Evolutionary conservation across 116 monocot species (phyloP), one percentile per base, ranked within the genome.

Genomic region (Iris pallida): DNA sequence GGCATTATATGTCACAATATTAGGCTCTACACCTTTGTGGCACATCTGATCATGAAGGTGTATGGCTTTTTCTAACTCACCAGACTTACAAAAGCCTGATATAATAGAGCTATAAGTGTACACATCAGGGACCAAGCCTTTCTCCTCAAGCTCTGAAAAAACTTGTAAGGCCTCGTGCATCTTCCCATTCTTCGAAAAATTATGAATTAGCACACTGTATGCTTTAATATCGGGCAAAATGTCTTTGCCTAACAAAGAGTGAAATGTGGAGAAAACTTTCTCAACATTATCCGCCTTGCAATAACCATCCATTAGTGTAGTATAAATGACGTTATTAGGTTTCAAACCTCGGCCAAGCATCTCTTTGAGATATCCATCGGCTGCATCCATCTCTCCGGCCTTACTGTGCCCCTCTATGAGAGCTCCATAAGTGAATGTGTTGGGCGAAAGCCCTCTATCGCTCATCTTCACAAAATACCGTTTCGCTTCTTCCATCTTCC

Each of bases 91-190:
- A 57, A 95, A 81, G 47, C 88, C 83, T 64, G 71, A 76, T 30
- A 95, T 88, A 51, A 90, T 56, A 67, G 85, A 83, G 60, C 76
- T 82, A 54, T 91, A 91, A 45, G 76, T 90, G 61, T 83, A 71
- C 12, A 78, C 68, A 73, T 91, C 91, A 46, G 95, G 86, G 78
- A 66, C 8, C 60, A 86, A 69, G 48, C 84, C 86, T 63, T 82
- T 82, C 44, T 76, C 80, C 58, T 78, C 57, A 53, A 95, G 80
- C 52, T 80, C 84, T 18, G 69, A 73, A 61, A 95, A 78, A 19
- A 78, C 72, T 69, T 78, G 47, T 60, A 91, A 68, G 44, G 91
- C 91, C 47, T 79, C 81, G 64, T 88, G 60, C 70, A 91, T 82
- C 48, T 80, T 82, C 48, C 88, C 86, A 10, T 45, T 67, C 66